phyloP scores from a whole-genome alignment of 257 asterid species.

The Petrea volubilis region DNA sequence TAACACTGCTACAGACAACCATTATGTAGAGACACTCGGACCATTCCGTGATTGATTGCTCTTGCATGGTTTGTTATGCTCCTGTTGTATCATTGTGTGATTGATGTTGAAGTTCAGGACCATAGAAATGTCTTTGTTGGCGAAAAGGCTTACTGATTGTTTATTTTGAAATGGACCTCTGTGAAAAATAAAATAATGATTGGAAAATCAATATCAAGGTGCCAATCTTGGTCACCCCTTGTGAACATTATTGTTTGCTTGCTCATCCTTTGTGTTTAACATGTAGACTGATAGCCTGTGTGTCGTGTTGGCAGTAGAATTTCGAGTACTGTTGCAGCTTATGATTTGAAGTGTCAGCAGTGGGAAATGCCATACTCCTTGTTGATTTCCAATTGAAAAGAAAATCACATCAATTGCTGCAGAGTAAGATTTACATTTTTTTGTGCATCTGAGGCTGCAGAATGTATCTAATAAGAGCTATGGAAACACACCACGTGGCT shows the following conservation, averaged over 20 bases:
- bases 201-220: conserved; percentile 15
- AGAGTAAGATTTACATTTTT: conserved; percentile 1
- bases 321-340: conserved; percentile 2
- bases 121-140: conserved; percentile 20
- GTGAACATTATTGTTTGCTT: neutral
- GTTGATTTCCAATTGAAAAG: neutral
- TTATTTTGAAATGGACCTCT: conserved; percentile 29
- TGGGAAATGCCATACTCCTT: neutral
- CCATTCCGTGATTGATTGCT: conserved; percentile 26
- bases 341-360: neutral
- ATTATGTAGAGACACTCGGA: conserved; percentile 10
- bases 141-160: conserved; percentile 21
- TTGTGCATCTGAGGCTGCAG: conserved; percentile 15
- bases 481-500: conserved; percentile 44
- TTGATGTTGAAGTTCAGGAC: conserved; percentile 20
- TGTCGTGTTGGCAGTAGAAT: conserved; percentile 5
- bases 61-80: conserved; percentile 17
- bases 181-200: conserved; percentile 22
- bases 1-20: conserved; percentile 3
- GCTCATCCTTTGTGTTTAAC: conserved; percentile 4
- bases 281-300: neutral
- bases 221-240: conserved; percentile 5
- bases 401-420: conserved; percentile 13
- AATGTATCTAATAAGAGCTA: conserved; percentile 16
- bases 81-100: conserved; percentile 15